Evolutionary conservation across 805 yeast species (phyloP).

Genomic region (Grigorovia transvaalensis): DNA sequence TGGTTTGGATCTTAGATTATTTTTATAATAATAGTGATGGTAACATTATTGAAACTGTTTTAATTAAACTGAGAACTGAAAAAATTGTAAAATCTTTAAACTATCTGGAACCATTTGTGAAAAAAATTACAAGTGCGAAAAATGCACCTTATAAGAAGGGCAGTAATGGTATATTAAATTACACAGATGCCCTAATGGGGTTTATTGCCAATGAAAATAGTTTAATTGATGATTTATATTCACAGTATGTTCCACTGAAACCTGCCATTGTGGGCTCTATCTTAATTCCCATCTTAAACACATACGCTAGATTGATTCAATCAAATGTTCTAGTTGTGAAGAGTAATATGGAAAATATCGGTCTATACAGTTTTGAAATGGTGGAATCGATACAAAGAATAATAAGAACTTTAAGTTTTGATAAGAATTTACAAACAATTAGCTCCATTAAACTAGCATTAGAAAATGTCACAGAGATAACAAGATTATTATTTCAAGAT

Average conservation of each 20-base stretch:
- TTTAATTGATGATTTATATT: constrained; percentile 35
- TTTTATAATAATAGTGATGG: constrained; percentile 30
- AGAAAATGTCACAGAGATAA: constrained; percentile 16
- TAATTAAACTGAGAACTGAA: constrained; percentile 34
- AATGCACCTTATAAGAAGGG: constrained; percentile 51
- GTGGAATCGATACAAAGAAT: constrained; percentile 38
- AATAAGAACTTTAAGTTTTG: constrained; percentile 24
- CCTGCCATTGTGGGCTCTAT: constrained; percentile 26
- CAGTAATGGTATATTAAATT: constrained; percentile 45
- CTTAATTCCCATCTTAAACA: constrained; percentile 29
- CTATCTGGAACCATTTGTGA: constrained; percentile 37
- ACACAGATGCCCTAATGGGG: constrained; percentile 42
- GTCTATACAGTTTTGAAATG: constrained; percentile 47
- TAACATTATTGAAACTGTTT: constrained; percentile 27
- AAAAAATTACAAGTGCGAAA: constrained; percentile 29
- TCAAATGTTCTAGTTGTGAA: constrained; percentile 33
- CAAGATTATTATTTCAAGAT: constrained; percentile 42
- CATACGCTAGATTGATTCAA: constrained; percentile 32
- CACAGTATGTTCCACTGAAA: constrained; percentile 25
- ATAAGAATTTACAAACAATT: constrained; percentile 14
- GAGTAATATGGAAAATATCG: constrained; percentile 36
- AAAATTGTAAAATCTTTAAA: constrained; percentile 36
- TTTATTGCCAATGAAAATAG: constrained; percentile 42
- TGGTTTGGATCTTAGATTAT: constrained; percentile 36
- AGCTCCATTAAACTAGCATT: constrained; percentile 21